phyloP scores from a whole-genome alignment of 2,329 filamentous ascomycete genomes.

The Ophiostoma sp. region DNA sequence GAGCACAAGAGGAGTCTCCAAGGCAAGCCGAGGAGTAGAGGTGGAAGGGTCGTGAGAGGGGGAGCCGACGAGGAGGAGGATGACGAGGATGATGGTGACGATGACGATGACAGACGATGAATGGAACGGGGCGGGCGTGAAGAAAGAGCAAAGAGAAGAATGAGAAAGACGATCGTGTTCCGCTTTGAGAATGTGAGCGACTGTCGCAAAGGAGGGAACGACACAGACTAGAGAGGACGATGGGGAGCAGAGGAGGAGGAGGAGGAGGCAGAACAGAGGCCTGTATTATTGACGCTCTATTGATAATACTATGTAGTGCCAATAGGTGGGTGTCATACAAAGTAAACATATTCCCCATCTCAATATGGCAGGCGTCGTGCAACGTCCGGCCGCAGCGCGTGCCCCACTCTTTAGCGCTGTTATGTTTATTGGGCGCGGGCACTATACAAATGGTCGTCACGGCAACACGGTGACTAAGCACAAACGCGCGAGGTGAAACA shows the following conservation, averaged over 20 bases:
- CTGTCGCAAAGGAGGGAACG: background rate
- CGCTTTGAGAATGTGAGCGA: background rate
- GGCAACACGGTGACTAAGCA: background rate
- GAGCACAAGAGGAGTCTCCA: background rate
- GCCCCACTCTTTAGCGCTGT: background rate
- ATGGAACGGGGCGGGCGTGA: background rate
- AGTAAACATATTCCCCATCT: conserved; percentile 3
- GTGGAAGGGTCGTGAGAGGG: background rate
- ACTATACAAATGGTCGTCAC: background rate
- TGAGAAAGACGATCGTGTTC: conserved; percentile 5
- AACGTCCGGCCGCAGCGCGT: background rate
- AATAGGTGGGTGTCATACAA: background rate
- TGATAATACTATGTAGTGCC: background rate
- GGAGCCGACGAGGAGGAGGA: background rate
- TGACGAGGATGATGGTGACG: background rate
- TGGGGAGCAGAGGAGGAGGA: background rate
- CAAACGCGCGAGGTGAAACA: background rate
- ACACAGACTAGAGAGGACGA: background rate
- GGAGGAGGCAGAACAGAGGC: background rate
- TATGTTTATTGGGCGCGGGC: background rate
- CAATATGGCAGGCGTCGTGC: conserved; percentile 6
- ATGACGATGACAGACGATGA: background rate
- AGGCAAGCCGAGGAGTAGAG: background rate
- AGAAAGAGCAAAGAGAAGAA: background rate
- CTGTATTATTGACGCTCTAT: background rate